phyloP scores from a whole-genome alignment of 2,329 filamentous ascomycete genomes.

The Trichoderma asperellum region DNA sequence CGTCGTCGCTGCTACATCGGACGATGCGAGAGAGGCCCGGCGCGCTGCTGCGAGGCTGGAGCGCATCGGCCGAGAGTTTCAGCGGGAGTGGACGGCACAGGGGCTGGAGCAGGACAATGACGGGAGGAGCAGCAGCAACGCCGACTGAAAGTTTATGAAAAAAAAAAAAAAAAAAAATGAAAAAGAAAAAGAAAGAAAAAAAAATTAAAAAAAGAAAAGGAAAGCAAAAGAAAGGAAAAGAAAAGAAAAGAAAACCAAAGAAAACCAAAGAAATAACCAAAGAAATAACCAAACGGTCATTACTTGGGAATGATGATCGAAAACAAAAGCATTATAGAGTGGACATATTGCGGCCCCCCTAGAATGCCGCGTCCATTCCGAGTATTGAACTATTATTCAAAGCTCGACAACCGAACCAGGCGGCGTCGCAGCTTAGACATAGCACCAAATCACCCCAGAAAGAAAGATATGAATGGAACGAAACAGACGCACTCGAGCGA shows the following conservation, averaged over 20 bases:
- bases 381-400: neutral
- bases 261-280: neutral
- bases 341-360: neutral
- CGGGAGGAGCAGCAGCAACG: conserved; percentile 29
- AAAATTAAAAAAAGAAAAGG: no score
- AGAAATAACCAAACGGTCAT: neutral
- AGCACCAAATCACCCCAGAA: neutral
- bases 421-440: conserved; percentile 12
- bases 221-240: no score
- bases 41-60: conserved; percentile 58
- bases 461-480: neutral
- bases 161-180: neutral
- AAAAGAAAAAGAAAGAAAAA: no score
- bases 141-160: conserved; percentile 33
- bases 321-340: neutral
- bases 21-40: conserved; percentile 55
- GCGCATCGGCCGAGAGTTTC: conserved; percentile 58
- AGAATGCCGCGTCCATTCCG: neutral
- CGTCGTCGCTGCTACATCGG: conserved; percentile 55
- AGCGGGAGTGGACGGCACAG: conserved; percentile 53
- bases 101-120: conserved; percentile 35
- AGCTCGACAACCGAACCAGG: conserved; percentile 24
- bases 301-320: neutral
- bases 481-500: neutral
- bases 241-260: no score